These are phyloP conservation scores for Biscogniauxia marginata DNA, from an alignment of 2,329 filamentous ascomycete genomes.

Conservation along the genomic window DNA sequence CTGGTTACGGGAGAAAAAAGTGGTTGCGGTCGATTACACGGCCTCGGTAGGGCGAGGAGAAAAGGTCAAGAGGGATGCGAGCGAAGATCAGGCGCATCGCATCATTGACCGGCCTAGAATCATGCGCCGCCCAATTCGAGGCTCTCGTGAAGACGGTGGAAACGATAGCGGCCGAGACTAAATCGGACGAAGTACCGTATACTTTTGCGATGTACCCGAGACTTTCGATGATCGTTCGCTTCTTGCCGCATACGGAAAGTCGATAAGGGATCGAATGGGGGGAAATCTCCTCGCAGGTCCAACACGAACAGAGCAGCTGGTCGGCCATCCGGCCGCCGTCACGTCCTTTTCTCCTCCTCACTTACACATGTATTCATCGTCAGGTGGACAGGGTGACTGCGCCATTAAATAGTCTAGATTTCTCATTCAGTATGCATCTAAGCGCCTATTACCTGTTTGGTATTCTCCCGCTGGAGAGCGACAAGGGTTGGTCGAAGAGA, in stretches of 20 bases:
- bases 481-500: background rate
- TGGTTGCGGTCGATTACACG: too few species aligned
- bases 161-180: background rate
- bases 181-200: background rate
- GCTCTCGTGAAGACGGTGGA: background rate
- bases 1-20: background rate
- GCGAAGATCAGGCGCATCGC: constrained; percentile 2
- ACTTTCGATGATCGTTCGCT: background rate
- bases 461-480: background rate
- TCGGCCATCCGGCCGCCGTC: background rate
- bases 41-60: background rate
- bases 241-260: constrained; percentile 1
- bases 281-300: background rate
- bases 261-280: constrained; percentile 1
- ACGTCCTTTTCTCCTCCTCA: background rate
- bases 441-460: background rate
- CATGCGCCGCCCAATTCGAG: background rate
- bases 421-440: background rate
- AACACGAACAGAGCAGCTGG: background rate
- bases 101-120: constrained; percentile 1
- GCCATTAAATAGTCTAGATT: too few species aligned
- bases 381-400: too few species aligned
- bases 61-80: background rate
- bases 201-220: background rate
- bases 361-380: background rate